phyloP scores from a whole-genome alignment of 2,329 filamentous ascomycete species.

The Ambrosiella beaveri region DNA sequence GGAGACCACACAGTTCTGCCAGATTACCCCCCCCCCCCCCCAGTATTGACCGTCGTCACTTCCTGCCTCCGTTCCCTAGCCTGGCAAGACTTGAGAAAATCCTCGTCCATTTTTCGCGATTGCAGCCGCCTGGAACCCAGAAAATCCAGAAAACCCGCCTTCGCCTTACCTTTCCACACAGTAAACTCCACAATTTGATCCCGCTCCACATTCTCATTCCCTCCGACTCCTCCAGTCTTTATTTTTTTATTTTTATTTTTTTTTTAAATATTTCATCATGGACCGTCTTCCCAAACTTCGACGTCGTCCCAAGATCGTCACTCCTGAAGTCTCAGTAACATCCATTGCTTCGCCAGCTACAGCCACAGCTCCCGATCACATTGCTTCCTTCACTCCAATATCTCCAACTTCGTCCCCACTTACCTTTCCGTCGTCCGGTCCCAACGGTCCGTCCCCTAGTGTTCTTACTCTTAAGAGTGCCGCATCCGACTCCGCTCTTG shows the following conservation, averaged over 20 bases:
- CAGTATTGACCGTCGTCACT: not conserved
- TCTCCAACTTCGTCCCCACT: conserved; percentile 17
- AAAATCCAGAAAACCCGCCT: not conserved
- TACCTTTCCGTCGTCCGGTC: conserved; percentile 15
- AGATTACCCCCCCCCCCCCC: not conserved
- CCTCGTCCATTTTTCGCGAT: not conserved
- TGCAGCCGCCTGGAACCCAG: not conserved
- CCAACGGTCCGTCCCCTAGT: conserved; percentile 6
- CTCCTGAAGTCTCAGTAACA: not conserved
- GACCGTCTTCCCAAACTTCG: conserved; percentile 27
- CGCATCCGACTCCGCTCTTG: conserved; percentile 4
- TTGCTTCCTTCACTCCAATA: conserved; percentile 1
- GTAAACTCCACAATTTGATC: not conserved
- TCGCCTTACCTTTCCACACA: not conserved
- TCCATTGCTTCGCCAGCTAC: conserved; percentile 2
- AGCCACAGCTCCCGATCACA: conserved; percentile 2
- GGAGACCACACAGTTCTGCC: not conserved
- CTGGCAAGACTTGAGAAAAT: not conserved
- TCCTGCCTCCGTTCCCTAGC: not conserved
- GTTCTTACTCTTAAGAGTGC: conserved; percentile 12
- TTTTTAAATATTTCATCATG: conserved; percentile 18
- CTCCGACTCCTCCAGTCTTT: not conserved
- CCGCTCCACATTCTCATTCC: not conserved
- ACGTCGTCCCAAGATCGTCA: conserved; percentile 24
- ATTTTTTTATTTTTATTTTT: not conserved